A percentile compares a stretch with the other conserved stretches of the same genome.
Evolutionary conservation across 2,329 filamentous ascomycete species (phyloP).

Genomic region (Verticillium nonalfalfae): DNA sequence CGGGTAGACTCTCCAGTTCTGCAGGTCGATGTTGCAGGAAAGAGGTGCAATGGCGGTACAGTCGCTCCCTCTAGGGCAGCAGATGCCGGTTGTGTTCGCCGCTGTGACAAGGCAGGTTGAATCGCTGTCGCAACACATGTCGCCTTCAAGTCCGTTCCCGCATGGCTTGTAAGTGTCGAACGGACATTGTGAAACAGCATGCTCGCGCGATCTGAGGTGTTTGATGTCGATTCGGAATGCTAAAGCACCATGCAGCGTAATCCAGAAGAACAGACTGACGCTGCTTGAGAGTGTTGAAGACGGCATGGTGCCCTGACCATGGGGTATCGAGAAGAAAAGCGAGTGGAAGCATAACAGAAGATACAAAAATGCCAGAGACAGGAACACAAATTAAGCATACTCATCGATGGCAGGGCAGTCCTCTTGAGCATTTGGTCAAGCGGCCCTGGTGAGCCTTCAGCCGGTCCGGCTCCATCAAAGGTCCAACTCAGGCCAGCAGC

Average conservation of each 20-base stretch:
- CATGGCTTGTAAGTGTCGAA: slow-evolving; percentile 5
- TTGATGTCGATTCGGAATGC: neutral
- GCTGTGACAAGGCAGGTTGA: slow-evolving; percentile 55
- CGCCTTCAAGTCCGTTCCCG: slow-evolving; percentile 39
- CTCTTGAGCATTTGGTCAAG: neutral
- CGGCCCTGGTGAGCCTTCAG: neutral
- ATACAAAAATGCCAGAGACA: neutral
- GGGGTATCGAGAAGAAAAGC: neutral
- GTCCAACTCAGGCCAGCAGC: neutral
- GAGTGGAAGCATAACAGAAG: neutral
- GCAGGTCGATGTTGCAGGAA: slow-evolving; percentile 54
- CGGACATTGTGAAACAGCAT: slow-evolving; percentile 5
- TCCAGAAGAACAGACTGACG: neutral
- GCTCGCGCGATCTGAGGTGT: neutral
- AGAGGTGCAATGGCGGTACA: slow-evolving; percentile 58
- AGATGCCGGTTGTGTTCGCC: slow-evolving; percentile 58
- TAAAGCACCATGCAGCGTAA: neutral
- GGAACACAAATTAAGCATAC: neutral
- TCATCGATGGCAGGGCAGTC: neutral
- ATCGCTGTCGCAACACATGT: slow-evolving; percentile 59
- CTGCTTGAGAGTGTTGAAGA: neutral
- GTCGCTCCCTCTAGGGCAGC: slow-evolving; percentile 53
- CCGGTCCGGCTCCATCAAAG: neutral
- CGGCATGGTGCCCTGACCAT: neutral
- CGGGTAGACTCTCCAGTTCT: slow-evolving; percentile 53